Base-by-base conservation (phyloP, 1,284 basidiomycete species). In the Ceratobasidium sp. region DNA sequence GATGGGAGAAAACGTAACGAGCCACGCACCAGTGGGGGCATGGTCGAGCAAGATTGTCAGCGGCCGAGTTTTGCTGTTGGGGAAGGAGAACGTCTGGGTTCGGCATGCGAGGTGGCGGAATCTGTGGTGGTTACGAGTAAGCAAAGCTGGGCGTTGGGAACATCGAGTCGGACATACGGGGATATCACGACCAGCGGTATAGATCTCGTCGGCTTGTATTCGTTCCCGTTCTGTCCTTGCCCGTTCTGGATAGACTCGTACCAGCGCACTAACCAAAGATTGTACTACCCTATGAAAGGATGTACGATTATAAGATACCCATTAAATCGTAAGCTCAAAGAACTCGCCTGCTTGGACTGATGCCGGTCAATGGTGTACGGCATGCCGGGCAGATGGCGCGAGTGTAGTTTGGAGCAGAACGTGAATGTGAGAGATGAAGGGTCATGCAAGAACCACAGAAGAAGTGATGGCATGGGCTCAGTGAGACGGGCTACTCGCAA, bases 161-260 rank as follows among this genome's bases (percentile, higher is more conserved):
- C 33, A 44, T 5, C 20, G 26, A 57, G 38, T 12, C 33, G 40
- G 38, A 69, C 68, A 78, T 74, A 78, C 78, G 17, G 77, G 56
- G 38, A 80, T 80, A 20, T 75, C 69, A 33, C 54, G 52, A n/a
- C 57, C 61, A 38, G 78, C 76, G 3, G 57, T 56, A 38, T 78
- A 80, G 20, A 80, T 61, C 44, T 80, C 80, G 54, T 80, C 80
- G 15, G 80, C 80, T 64, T 80, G 80, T n/a, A 62, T 70, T 26
- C 80, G 68, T 57, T 80, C 80, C n/a, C 76, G 52, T 42, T 80
- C 76, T 46, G 80, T 70, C 13, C 80, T 59, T 20, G 77, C 70
- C 20, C 71, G 70, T 59, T 80, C 80, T 12, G 80, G 79, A 38
- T 78, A 78, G 3, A 70, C 71, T 46, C 79, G 74, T 28, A 80